Evolutionary conservation across 2,329 filamentous ascomycete genomes (phyloP).

Genomic region (Alternaria dauci): DNA sequence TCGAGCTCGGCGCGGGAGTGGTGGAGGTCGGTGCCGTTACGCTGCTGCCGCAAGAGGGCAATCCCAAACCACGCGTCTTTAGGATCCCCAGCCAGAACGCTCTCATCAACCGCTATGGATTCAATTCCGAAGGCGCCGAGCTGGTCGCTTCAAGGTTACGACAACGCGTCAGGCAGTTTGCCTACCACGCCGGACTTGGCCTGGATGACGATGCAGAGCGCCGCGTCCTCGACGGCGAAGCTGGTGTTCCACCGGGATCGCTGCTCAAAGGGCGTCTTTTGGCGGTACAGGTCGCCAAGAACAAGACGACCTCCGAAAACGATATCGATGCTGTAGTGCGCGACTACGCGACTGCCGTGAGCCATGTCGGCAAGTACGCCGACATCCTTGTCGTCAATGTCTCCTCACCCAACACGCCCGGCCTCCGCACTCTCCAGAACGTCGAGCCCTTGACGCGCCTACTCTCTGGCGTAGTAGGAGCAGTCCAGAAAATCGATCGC

Average conservation of each 20-base stretch:
- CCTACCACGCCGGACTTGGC: slow-evolving; percentile 73
- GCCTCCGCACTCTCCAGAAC: slow-evolving; percentile 85
- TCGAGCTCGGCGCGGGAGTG: slow-evolving; percentile 83
- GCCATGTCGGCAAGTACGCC: slow-evolving; percentile 82
- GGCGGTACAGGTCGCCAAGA: slow-evolving; percentile 95
- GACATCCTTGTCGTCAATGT: slow-evolving; percentile 99
- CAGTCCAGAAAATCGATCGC: slow-evolving; percentile 73
- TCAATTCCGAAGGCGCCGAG: slow-evolving; percentile 92
- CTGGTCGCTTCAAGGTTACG: slow-evolving; percentile 81
- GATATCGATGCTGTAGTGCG: slow-evolving; percentile 82
- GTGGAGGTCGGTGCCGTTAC: slow-evolving; percentile 95
- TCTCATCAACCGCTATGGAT: slow-evolving; percentile 93
- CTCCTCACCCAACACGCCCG: slow-evolving; percentile 94
- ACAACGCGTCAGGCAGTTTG: slow-evolving; percentile 79
- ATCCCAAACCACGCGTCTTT: slow-evolving; percentile 88
- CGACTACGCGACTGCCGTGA: slow-evolving; percentile 89
- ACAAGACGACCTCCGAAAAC: slow-evolving; percentile 86
- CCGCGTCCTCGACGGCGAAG: slow-evolving; percentile 78
- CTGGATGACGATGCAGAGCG: slow-evolving; percentile 69
- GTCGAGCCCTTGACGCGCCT: slow-evolving; percentile 83
- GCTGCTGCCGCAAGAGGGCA: slow-evolving; percentile 85
- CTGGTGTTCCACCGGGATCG: slow-evolving; percentile 81
- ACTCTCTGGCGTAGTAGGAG: slow-evolving; percentile 80
- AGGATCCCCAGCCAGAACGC: slow-evolving; percentile 83
- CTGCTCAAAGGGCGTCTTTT: slow-evolving; percentile 78